These are phyloP conservation scores for Oligophagozyma castellii DNA, from an alignment of 1,139 yeast genomes.

Conservation along the genomic window DNA sequence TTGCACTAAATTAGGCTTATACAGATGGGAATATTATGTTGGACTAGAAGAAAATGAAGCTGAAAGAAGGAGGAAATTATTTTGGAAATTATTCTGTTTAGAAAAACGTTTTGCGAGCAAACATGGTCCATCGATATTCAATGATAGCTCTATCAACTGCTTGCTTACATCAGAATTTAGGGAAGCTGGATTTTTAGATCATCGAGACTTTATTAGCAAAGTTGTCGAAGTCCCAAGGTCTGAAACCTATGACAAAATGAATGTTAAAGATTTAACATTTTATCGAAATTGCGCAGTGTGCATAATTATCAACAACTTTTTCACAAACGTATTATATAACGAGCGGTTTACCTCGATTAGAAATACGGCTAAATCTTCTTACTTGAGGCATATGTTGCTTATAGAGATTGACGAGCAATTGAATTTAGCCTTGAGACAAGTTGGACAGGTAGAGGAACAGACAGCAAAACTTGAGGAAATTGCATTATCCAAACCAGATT, in stretches of 20 bases:
- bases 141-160: constrained; percentile 15
- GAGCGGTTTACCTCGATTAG: constrained; percentile 18
- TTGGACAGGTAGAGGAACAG: neutral
- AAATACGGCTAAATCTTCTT: constrained; percentile 15
- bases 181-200: constrained; percentile 16
- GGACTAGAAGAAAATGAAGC: constrained; percentile 22
- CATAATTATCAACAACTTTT: constrained; percentile 12
- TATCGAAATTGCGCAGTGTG: constrained; percentile 14
- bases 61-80: constrained; percentile 18
- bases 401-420: constrained; percentile 11
- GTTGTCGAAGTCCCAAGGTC: constrained; percentile 6
- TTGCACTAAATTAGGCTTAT: constrained; percentile 17
- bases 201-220: constrained; percentile 10
- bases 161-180: constrained; percentile 16
- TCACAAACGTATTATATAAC: constrained; percentile 11
- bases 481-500: constrained; percentile 4
- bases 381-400: constrained; percentile 8
- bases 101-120: constrained; percentile 10
- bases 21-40: constrained; percentile 24
- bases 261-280: constrained; percentile 6
- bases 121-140: constrained; percentile 15
- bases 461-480: constrained; percentile 11
- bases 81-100: constrained; percentile 20
- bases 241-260: constrained; percentile 8
- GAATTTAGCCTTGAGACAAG: constrained; percentile 6